phyloP scores from a whole-genome alignment of 164 flowering plant genomes.

The Vitis rupestris region DNA sequence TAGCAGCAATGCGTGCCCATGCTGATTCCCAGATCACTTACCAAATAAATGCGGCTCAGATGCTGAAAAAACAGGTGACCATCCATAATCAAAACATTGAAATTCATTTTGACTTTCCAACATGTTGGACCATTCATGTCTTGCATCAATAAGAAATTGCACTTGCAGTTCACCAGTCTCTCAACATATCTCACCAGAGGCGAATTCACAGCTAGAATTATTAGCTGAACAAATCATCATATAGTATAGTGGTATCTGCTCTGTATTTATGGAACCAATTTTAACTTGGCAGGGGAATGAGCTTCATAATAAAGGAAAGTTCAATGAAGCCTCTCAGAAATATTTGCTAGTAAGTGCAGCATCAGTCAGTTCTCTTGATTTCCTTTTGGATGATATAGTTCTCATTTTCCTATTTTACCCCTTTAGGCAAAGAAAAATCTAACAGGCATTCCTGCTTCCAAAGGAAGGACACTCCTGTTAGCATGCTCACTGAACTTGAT shows the following conservation, averaged over 20 bases:
- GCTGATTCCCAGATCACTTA: slow-evolving; percentile 66
- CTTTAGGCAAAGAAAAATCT: slow-evolving; percentile 82
- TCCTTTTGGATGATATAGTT: background rate
- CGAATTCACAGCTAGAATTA: background rate
- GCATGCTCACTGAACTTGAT: slow-evolving; percentile 93
- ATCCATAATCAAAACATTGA: background rate
- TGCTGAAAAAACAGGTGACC: slow-evolving; percentile 81
- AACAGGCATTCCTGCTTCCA: slow-evolving; percentile 47
- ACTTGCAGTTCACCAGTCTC: background rate
- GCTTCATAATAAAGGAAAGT: slow-evolving; percentile 78
- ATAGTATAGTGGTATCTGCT: slow-evolving; percentile 1
- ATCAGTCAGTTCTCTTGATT: slow-evolving; percentile 1
- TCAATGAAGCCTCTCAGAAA: slow-evolving; percentile 64
- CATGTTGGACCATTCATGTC: background rate
- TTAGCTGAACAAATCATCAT: background rate
- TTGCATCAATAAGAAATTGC: background rate
- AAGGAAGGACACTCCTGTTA: slow-evolving; percentile 51
- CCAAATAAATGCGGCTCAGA: slow-evolving; percentile 69
- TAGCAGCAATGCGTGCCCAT: slow-evolving; percentile 75
- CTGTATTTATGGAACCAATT: slow-evolving; percentile 3
- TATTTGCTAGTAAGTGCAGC: slow-evolving; percentile 66
- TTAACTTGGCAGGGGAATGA: slow-evolving; percentile 71
- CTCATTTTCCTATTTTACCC: slow-evolving; percentile 3
- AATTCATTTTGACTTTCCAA: background rate
- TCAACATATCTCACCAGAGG: background rate